Conservation (phyloP, 129 eudicot genomes). For the Centella asiatica region DNA sequence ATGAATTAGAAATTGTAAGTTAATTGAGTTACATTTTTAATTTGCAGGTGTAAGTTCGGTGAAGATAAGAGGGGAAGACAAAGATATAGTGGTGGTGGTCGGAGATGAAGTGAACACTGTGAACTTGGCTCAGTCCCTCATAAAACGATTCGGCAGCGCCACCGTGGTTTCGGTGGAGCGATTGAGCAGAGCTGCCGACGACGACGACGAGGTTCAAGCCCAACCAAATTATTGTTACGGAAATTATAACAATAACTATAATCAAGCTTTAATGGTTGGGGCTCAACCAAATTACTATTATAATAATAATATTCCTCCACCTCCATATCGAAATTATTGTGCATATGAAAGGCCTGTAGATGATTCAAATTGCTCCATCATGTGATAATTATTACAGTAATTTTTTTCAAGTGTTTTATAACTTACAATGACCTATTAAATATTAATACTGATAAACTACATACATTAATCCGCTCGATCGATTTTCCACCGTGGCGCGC, state of each 20-base stretch:
- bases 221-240: background rate
- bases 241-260: background rate
- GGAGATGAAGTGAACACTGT: constrained; percentile 5
- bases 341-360: background rate
- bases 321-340: background rate
- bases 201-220: constrained; percentile 1
- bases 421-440: no score
- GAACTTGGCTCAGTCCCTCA: constrained; percentile 1
- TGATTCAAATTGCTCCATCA: constrained; percentile 1
- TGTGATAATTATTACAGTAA: no score
- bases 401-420: no score
- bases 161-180: constrained; percentile 3
- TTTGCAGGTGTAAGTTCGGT: constrained; percentile 7
- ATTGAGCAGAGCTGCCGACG: constrained; percentile 8
- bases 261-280: background rate
- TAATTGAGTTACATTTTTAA: background rate
- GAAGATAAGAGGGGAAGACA: constrained; percentile 10
- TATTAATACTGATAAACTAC: no score
- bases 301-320: background rate
- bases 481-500: no score
- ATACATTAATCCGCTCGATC: no score
- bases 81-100: constrained; percentile 4
- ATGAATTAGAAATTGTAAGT: no score
- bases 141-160: constrained; percentile 3
- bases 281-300: background rate